Evolutionary conservation across 1,284 basidiomycete genomes (phyloP), one percentile per base, ranked within the genome.

Genomic region (Cutaneotrichosporon dermatis): DNA sequence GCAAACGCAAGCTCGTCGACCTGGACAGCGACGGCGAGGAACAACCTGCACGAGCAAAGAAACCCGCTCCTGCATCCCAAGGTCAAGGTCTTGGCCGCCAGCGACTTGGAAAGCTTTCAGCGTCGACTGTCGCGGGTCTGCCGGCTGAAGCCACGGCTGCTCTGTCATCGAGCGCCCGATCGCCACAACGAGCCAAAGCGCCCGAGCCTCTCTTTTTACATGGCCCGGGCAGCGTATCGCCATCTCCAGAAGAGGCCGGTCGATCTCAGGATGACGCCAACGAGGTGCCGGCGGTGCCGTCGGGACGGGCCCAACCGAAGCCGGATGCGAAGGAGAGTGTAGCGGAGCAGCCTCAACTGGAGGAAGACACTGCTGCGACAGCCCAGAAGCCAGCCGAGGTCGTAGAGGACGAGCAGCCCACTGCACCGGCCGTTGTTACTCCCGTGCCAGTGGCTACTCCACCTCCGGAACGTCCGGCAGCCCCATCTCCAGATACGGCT

Each of bases 1-100:
- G 12, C 33, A 54, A 54, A 13, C 41, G 52, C 41, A 54, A 36
- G 42, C 48, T 50, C 34, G 48, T 50, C 11, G 48, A 36, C 12
- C 33, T 35, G 34, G 34, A 15, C 13, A 44, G 34, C 9, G 39
- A 51, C 15, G 15, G 6, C 15, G 50, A 33, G 9, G 5, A 33
- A 36, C 33, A 25, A 44, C 25, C 58, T 10, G 11, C 44, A 45
- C 44, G 16, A 4, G 16, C 16, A 9, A 45, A 45, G 44, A 45
- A 45, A 25, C 25, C 25, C 25, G 25, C 25, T 25, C 25, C 25
- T 25, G 25, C 25, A 25, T 25, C 25, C 25, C 25, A 25, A 25
- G 25, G 25, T 25, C 25, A 25, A 25, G 25, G 25, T 25, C 25
- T 25, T 25, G 25, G 25, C 25, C 25, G 25, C 25, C 25, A 25